Evolutionary conservation across 257 asterid genomes (phyloP).

Genomic region (Nicotiana attenuata): DNA sequence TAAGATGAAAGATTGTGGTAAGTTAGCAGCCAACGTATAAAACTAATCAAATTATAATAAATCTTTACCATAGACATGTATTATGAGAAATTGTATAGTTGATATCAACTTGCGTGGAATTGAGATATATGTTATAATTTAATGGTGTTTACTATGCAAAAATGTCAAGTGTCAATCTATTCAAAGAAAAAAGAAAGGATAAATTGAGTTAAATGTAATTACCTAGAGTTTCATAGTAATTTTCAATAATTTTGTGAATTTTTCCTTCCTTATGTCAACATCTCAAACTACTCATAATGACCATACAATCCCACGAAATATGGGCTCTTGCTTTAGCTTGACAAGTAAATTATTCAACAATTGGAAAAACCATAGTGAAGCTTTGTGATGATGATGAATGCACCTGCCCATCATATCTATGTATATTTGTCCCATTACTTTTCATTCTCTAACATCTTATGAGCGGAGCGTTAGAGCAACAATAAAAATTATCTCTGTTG

Average conservation of each 20-base stretch:
- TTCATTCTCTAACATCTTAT: background rate
- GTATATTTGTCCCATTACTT: background rate
- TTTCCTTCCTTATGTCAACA: background rate
- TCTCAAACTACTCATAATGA: background rate
- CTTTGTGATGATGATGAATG: conserved; percentile 16
- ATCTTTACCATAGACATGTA: background rate
- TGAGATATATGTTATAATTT: background rate
- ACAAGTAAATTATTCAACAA: background rate
- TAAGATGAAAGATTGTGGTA: background rate
- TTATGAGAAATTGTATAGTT: background rate
- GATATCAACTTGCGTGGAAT: background rate
- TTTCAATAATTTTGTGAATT: background rate
- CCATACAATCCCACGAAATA: background rate
- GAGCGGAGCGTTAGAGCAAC: too few species aligned
- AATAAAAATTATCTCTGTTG: too few species aligned
- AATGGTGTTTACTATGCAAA: background rate
- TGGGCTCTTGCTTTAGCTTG: conserved; percentile 11
- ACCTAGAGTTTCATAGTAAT: background rate
- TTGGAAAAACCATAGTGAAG: conserved; percentile 8
- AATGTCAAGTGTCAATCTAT: background rate
- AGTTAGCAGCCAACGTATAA: background rate
- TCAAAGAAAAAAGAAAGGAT: background rate
- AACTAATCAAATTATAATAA: background rate
- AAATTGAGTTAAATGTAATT: background rate
- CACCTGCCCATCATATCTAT: conserved; percentile 19